Conservation (phyloP, 2,329 filamentous ascomycete genomes). For the Gremmenia infestans region DNA sequence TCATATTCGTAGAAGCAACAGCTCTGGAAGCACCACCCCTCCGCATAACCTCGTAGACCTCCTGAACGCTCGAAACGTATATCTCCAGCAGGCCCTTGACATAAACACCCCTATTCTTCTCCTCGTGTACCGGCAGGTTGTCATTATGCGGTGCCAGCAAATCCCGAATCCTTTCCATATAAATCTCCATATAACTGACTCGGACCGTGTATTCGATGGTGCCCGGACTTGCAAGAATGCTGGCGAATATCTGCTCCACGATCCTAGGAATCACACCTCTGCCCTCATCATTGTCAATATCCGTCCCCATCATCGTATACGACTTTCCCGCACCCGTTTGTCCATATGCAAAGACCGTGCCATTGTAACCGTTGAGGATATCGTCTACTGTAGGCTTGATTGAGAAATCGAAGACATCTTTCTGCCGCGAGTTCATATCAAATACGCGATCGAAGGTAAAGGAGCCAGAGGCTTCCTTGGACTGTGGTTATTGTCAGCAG, state of each 20-base stretch:
- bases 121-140: slow-evolving; percentile 95
- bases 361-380: slow-evolving; percentile 98
- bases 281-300: slow-evolving; percentile 83
- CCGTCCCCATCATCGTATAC: slow-evolving; percentile 97
- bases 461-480: slow-evolving; percentile 72
- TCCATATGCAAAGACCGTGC: slow-evolving; percentile 96
- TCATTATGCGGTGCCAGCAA: slow-evolving; percentile 88
- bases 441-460: slow-evolving; percentile 99
- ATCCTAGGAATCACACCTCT: slow-evolving; percentile 96
- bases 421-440: slow-evolving; percentile 84
- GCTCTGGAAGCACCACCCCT: slow-evolving; percentile 83
- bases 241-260: slow-evolving; percentile 94
- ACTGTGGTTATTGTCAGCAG: slow-evolving; percentile 47
- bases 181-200: slow-evolving; percentile 99
- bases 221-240: slow-evolving; percentile 83
- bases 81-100: slow-evolving; percentile 93
- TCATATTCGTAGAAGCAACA: slow-evolving; percentile 98
- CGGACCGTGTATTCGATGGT: slow-evolving; percentile 98
- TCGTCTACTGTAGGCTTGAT: slow-evolving; percentile 95
- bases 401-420: slow-evolving; percentile 96
- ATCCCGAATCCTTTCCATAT: slow-evolving; percentile 98
- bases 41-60: slow-evolving; percentile 96
- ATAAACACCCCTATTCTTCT: slow-evolving; percentile 93
- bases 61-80: slow-evolving; percentile 90
- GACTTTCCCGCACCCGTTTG: slow-evolving; percentile 98